Conservation (phyloP, 768 basidiomycete species). For the Lentinula sp. region DNA sequence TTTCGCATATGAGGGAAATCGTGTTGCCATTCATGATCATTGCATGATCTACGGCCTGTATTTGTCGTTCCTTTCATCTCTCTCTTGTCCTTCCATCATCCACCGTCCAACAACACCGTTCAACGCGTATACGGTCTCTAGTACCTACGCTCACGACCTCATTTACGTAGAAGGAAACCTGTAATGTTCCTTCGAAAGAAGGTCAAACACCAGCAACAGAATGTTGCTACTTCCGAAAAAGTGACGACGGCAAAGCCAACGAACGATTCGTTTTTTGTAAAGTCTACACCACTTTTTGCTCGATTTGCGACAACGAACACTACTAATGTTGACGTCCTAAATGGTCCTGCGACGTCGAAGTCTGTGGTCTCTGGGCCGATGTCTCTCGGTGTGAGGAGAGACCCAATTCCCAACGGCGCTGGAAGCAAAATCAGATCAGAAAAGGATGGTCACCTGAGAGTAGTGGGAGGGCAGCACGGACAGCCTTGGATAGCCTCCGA, state of each 20-base stretch:
- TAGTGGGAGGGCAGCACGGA: neutral
- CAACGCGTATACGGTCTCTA: neutral
- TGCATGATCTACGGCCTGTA: neutral
- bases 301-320: neutral
- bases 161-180: neutral
- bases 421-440: neutral
- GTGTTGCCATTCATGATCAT: neutral
- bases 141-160: neutral
- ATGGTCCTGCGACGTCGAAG: neutral
- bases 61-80: neutral
- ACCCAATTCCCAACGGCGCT: neutral
- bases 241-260: neutral
- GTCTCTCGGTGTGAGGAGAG: neutral
- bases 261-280: neutral
- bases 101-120: neutral
- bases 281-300: neutral
- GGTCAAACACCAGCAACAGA: neutral
- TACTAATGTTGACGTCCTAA: neutral
- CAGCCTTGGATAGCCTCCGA: neutral
- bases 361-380: conserved; percentile 2
- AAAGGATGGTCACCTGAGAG: neutral
- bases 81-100: neutral
- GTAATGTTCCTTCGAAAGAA: conserved; percentile 5
- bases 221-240: neutral
- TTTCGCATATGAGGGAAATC: neutral